phyloP scores from a whole-genome alignment of 208 protist genomes.

The Trypanosoma congolense region DNA sequence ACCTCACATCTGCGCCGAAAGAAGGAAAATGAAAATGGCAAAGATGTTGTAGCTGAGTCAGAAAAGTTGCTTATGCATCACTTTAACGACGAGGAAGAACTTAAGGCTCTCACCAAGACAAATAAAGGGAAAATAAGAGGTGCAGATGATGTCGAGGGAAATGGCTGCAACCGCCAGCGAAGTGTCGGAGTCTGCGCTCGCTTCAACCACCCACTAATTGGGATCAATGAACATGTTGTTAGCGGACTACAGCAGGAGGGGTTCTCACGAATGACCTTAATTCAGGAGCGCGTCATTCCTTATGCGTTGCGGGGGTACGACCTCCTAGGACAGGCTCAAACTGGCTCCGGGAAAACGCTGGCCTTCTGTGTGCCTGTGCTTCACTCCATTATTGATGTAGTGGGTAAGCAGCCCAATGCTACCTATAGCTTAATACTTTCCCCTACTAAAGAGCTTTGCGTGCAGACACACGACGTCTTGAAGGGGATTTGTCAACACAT shows the following conservation, averaged over 20 bases:
- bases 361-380: conserved; percentile 94
- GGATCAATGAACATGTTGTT: conserved; percentile 47
- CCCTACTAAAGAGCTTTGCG: conserved; percentile 91
- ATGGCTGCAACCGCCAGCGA: too few species aligned
- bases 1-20: conserved; percentile 28
- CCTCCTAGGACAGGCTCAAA: conserved; percentile 89
- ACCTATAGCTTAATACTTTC: conserved; percentile 80
- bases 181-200: conserved; percentile 36
- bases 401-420: conserved; percentile 38
- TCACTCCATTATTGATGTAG: conserved; percentile 60
- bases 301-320: conserved; percentile 87
- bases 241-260: conserved; percentile 54
- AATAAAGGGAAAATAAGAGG: not conserved
- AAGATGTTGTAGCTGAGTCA: conserved; percentile 18
- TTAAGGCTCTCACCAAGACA: conserved; percentile 5
- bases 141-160: too few species aligned
- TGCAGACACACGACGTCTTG: conserved; percentile 89
- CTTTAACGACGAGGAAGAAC: conserved; percentile 18
- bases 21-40: conserved; percentile 17
- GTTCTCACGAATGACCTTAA: conserved; percentile 86
- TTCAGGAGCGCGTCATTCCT: conserved; percentile 94
- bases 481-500: conserved; percentile 75
- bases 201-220: conserved; percentile 76
- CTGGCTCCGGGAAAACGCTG: conserved; percentile 93
- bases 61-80: conserved; percentile 38